Evolutionary conservation across 2,329 filamentous ascomycete genomes (phyloP).

Genomic region (Penicillium paneum): DNA sequence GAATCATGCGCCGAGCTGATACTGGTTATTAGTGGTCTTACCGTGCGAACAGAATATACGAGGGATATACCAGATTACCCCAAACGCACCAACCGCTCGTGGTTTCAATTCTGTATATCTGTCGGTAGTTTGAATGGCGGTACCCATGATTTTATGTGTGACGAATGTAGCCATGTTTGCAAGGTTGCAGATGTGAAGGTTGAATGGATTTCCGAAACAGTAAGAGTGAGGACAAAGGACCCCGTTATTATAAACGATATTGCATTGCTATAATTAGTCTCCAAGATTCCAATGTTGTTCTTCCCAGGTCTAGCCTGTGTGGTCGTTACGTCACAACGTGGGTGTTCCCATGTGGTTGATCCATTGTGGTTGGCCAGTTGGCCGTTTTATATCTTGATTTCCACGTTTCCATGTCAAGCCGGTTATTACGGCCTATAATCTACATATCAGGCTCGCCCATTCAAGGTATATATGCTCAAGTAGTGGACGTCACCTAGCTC

Average conservation of each 20-base stretch:
- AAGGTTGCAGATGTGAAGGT: background rate
- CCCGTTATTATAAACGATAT: background rate
- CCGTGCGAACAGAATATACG: background rate
- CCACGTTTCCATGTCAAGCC: background rate
- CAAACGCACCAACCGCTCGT: background rate
- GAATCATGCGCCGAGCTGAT: conserved; percentile 3
- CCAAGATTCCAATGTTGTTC: background rate
- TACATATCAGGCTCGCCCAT: background rate
- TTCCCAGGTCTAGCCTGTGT: background rate
- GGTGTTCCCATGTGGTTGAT: background rate
- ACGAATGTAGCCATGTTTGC: conserved; percentile 1
- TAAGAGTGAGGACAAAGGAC: too few species aligned
- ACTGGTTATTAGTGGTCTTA: background rate
- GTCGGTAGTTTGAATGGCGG: background rate
- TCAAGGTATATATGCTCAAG: background rate
- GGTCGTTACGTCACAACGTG: background rate
- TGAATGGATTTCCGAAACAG: background rate
- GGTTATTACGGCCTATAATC: background rate
- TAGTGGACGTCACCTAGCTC: background rate
- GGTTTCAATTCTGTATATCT: conserved; percentile 2
- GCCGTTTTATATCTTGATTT: background rate
- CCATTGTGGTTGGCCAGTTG: background rate
- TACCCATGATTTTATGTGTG: conserved; percentile 2
- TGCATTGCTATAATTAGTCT: background rate
- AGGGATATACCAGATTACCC: conserved; percentile 2